Base-by-base conservation (phyloP, 2,329 filamentous ascomycete genomes). In the Trichoderma atroviride region DNA sequence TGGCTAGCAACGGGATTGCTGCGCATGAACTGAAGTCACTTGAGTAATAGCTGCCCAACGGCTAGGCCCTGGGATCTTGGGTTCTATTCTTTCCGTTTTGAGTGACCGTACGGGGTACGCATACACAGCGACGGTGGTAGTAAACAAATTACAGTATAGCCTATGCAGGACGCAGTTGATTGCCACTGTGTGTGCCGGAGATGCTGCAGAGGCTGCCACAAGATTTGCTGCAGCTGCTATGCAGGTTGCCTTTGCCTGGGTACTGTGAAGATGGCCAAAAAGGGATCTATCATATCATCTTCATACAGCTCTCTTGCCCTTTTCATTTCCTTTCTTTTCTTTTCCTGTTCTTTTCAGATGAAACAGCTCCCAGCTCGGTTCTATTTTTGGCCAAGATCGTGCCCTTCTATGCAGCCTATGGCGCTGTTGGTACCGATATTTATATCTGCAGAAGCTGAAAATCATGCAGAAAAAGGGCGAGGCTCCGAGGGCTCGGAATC, bases 1-100 rank as follows among this genome's bases (percentile, higher is more conserved):
- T 35, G 14, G 33, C 37, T 24, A 10, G 33, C 37, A 13, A n/a
- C 35, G 52, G 67, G 53, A 47, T 69, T 69, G 68, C 47, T 69
- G 33, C 61, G 68, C 68, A 69, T 69, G 61, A 66, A 69, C 55
- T 55, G 16, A 60, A 66, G 43, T 69, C 68, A 69, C 68, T 63
- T 69, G 68, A 69, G 40, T n/a, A 43, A 19, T 35, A 5, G 33
- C 33, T 35, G 33, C 33, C 40, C 19, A 43, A 69, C 40, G 16
- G 27, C 56, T 9, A 33, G 57, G 47, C 56, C 52, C 13, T 13
- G 16, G 19, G 16, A 22, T 53, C 33, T 37, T 16, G 19, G 33
- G 37, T 52, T 50, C 10, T 24, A 11, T 24, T 50, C 24, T 27
- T 43, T 63, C 24, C 50, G 11, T 29, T 55, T 40, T n/a, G 60